Percentiles rank a stretch among this genome's conserved stretches.
Evolutionary conservation across 1,284 basidiomycete species (phyloP).

Genomic region (Inonotus hispidus): DNA sequence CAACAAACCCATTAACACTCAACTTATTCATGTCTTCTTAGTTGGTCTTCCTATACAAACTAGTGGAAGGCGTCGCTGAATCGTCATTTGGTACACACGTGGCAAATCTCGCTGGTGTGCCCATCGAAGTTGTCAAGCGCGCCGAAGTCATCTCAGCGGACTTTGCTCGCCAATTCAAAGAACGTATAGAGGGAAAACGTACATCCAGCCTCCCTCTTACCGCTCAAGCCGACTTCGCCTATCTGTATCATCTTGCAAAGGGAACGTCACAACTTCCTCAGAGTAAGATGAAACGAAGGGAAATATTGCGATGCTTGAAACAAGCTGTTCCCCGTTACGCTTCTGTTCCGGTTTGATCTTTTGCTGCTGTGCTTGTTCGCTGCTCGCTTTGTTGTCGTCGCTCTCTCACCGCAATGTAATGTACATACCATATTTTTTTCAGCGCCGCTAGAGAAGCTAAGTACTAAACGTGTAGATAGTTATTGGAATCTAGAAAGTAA

Average conservation of each 20-base stretch:
- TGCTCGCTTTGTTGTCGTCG: background rate
- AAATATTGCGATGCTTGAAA: slow-evolving; percentile 52
- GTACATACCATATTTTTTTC: background rate
- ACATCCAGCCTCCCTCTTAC: slow-evolving; percentile 64
- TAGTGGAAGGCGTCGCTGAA: slow-evolving; percentile 82
- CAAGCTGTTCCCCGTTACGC: slow-evolving; percentile 32
- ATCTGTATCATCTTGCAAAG: slow-evolving; percentile 55
- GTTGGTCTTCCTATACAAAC: slow-evolving; percentile 92
- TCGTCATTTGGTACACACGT: slow-evolving; percentile 94
- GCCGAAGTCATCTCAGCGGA: slow-evolving; percentile 84
- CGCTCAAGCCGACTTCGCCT: slow-evolving; percentile 84
- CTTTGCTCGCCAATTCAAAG: slow-evolving; percentile 83
- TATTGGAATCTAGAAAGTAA: background rate
- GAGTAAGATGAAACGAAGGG: slow-evolving; percentile 44
- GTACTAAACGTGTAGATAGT: background rate
- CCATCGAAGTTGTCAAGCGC: slow-evolving; percentile 73
- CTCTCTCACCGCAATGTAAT: background rate
- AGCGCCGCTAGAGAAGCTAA: background rate
- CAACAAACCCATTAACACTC: background rate
- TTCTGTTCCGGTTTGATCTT: background rate
- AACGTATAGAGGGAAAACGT: slow-evolving; percentile 63
- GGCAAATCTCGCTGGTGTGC: slow-evolving; percentile 82
- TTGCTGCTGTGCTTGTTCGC: background rate
- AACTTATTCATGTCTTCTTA: slow-evolving; percentile 27
- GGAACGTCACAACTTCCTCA: slow-evolving; percentile 47